Percentiles rank a stretch among this genome's conserved stretches.
These are phyloP conservation scores for Medicago lupulina DNA, from an alignment of 306 rosid genomes.

Conservation along the genomic window DNA sequence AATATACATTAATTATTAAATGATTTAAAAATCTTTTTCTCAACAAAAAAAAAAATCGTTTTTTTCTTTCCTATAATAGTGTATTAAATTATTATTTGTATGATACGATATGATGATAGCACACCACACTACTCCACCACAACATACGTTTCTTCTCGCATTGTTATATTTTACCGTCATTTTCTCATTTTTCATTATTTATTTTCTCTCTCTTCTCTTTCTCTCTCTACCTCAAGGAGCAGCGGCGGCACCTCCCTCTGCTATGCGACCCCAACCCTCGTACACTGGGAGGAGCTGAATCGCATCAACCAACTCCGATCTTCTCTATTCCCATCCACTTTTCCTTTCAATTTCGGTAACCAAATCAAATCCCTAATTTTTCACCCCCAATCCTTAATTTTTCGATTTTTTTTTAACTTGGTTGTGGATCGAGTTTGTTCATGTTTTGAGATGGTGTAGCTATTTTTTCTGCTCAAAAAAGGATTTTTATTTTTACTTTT, in stretches of 20 bases:
- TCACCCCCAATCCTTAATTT: conserved; percentile 24
- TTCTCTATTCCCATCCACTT: conserved; percentile 8
- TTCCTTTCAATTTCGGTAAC: conserved; percentile 43
- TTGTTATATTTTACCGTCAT: conserved; percentile 18
- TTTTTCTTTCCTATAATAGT: too few relatives aligned
- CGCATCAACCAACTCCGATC: conserved; percentile 32
- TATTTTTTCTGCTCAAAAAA: conserved; percentile 15
- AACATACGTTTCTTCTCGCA: not conserved
- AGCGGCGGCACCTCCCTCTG: conserved; percentile 33
- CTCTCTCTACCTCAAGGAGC: conserved; percentile 42
- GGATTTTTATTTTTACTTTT: not conserved
- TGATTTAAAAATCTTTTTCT: too few relatives aligned
- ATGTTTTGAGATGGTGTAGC: not conserved
- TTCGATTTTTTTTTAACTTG: not conserved
- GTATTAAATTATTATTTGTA: not conserved
- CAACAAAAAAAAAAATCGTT: too few relatives aligned
- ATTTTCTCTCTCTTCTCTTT: conserved; percentile 26
- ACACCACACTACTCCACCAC: not conserved
- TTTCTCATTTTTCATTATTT: not conserved
- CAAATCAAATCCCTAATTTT: conserved; percentile 42
- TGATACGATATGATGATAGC: not conserved
- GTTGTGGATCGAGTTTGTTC: conserved; percentile 23
- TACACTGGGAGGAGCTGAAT: conserved; percentile 23
- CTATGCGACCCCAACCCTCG: conserved; percentile 20
- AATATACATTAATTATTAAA: too few relatives aligned